Evolutionary conservation across 257 asterid genomes (phyloP), one percentile per base, ranked within the genome.

Genomic region (Przewalskia tangutica): DNA sequence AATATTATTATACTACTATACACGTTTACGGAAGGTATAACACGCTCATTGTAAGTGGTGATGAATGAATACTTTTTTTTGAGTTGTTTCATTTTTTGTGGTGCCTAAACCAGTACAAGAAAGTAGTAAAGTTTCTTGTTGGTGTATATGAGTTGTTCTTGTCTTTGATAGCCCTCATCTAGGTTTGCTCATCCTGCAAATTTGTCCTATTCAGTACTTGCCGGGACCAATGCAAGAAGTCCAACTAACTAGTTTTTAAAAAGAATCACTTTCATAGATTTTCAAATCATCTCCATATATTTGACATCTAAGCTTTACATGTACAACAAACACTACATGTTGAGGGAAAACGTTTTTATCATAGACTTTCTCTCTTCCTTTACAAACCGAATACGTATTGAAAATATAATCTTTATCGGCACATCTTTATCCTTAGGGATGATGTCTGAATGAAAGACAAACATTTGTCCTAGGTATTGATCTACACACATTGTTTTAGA

Each of bases 141-240:
- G 79, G 13, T 73, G 60, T 73, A 36, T 4, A 48, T 73, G 79
- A 73, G 79, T 73, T 73, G 79, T 73, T 73, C 16, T 73, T 48
- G 79, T 73, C 79, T 23, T 73, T 73, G 79, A 48, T 60, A 73
- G 60, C 62, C 60, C 42, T 73, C 44, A 1, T 73, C 79, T 73
- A 73, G 79, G 79, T 73, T 73, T 73, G 60, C 62, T 66, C 79
- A 48, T 23, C 79, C 44, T 46, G 38, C 56, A 48, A 20, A 48
- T 20, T 13, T 73, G 79, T 48, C 60, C 48, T 48, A 23, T 73
- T 73, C 42, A 73, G 14, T 20, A 73, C 79, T 73, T 73, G 23
- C 12, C 10, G 79, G 79, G 79, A 73, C 79, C 79, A 73, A 48
- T 73, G 62, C 60, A 48, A 50, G 4, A 12, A 73, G 60, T 73